Conservation (phyloP, 108 stramenopile species). For the Cylindrotheca closterium region DNA sequence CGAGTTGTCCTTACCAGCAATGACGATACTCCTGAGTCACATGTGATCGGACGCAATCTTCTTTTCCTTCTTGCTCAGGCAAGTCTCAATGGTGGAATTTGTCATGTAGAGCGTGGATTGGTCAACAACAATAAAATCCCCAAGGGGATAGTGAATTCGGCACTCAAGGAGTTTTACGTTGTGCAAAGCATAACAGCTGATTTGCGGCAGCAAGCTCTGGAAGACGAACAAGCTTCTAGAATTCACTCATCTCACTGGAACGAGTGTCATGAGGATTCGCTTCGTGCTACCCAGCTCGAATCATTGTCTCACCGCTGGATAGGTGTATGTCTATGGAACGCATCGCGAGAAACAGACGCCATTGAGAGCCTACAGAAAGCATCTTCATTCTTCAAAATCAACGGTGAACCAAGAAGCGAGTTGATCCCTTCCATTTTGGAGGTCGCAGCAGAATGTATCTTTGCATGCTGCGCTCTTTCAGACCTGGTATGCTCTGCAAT, state of each 20-base stretch:
- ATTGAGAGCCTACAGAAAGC: conserved; percentile 14
- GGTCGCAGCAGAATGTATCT: conserved; percentile 18
- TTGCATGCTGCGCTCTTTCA: conserved; percentile 9
- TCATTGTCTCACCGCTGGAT: conserved; percentile 35
- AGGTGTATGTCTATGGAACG: conserved; percentile 21
- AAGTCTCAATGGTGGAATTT: conserved; percentile 37
- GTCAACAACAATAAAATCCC: neutral
- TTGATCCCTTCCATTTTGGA: conserved; percentile 3
- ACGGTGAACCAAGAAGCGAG: neutral
- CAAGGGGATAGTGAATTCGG: neutral
- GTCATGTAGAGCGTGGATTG: conserved; percentile 8
- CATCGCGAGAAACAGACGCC: conserved; percentile 13
- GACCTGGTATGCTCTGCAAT: conserved; percentile 17
- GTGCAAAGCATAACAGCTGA: neutral
- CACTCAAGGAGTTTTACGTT: conserved; percentile 2
- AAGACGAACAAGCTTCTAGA: neutral
- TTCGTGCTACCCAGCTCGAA: conserved; percentile 32
- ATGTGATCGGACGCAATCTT: conserved; percentile 23
- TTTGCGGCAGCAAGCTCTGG: neutral
- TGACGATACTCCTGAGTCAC: conserved; percentile 11
- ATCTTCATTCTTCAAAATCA: conserved; percentile 12
- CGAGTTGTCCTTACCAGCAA: neutral
- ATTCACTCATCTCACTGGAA: neutral
- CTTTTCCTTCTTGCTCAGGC: conserved; percentile 40
- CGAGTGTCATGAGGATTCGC: conserved; percentile 9